Conservation (phyloP, 768 basidiomycete species). For the Serpula lacrymans region DNA sequence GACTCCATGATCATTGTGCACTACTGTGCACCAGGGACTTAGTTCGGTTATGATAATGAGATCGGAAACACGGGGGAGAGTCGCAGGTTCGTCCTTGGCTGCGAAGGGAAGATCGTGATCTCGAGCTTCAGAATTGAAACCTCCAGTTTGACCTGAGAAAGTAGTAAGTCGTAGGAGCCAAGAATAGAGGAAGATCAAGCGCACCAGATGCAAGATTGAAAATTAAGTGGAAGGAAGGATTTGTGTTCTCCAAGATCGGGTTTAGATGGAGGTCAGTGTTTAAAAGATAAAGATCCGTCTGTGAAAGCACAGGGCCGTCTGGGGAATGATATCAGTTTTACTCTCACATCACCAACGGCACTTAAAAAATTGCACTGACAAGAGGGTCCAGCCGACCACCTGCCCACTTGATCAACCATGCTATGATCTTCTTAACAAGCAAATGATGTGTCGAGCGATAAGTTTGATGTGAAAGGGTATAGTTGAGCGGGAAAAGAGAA, state of each 20-base stretch:
- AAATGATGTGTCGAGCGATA: background rate
- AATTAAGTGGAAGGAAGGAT: slow-evolving; percentile 54
- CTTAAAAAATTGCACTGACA: slow-evolving; percentile 21
- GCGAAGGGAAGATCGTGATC: slow-evolving; percentile 56
- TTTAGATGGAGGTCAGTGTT: slow-evolving; percentile 66
- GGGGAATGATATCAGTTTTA: slow-evolving; percentile 1
- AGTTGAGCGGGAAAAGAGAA: background rate
- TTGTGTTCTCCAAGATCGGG: slow-evolving; percentile 60
- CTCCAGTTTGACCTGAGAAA: slow-evolving; percentile 51
- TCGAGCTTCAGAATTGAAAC: slow-evolving; percentile 57
- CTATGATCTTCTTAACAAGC: slow-evolving; percentile 1
- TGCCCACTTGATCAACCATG: slow-evolving; percentile 28
- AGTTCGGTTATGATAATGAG: slow-evolving; percentile 56
- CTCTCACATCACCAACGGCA: slow-evolving; percentile 2
- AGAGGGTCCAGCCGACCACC: slow-evolving; percentile 34
- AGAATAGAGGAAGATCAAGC: slow-evolving; percentile 4
- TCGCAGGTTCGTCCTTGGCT: slow-evolving; percentile 61
- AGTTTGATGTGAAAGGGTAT: background rate
- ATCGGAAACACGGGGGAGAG: slow-evolving; percentile 60
- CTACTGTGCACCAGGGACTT: slow-evolving; percentile 78
- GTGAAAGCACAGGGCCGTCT: slow-evolving; percentile 80
- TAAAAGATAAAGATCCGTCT: slow-evolving; percentile 80
- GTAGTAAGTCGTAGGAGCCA: background rate
- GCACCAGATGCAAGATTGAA: slow-evolving; percentile 71
- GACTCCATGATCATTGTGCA: slow-evolving; percentile 69